phyloP scores from a whole-genome alignment of 176 grass and related monocot species.

The Rhynchospora tenuis region DNA sequence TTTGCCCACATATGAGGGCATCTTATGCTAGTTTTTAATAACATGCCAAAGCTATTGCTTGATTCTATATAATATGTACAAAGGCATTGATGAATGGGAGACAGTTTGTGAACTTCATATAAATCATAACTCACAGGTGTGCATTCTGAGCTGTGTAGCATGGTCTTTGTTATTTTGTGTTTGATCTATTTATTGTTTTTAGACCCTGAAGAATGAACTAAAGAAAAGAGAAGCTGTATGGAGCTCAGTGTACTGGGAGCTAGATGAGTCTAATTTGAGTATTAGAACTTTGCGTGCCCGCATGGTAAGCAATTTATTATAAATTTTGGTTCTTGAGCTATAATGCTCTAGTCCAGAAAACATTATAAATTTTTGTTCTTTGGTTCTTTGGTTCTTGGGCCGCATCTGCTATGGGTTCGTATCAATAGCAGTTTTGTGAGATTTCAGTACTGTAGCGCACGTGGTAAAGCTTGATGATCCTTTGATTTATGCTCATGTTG shows the following conservation, averaged over 20 bases:
- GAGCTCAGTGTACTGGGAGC: slow-evolving; percentile 76
- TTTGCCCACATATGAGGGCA: no score
- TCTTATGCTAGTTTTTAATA: no score
- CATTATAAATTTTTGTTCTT: not conserved
- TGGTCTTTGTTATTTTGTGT: slow-evolving; percentile 14
- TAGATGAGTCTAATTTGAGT: slow-evolving; percentile 58
- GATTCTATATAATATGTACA: no score
- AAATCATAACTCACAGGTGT: not conserved
- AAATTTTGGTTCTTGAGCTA: not conserved
- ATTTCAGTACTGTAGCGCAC: not conserved
- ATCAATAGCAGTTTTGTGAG: not conserved
- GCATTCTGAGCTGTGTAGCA: not conserved
- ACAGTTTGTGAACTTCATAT: not conserved
- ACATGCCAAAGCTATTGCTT: not conserved
- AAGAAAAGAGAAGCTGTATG: slow-evolving; percentile 80
- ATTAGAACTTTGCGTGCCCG: slow-evolving; percentile 84
- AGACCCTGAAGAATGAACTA: slow-evolving; percentile 89
- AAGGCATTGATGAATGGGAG: no score
- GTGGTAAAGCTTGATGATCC: not conserved
- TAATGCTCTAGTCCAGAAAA: not conserved
- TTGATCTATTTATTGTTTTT: slow-evolving; percentile 20
- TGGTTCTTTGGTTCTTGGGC: not conserved
- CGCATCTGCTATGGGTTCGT: not conserved
- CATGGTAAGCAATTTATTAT: slow-evolving; percentile 52
- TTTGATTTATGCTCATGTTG: not conserved